Conservation (phyloP, 2,329 filamentous ascomycete species). For the Paraphoma chrysanthemicola region DNA sequence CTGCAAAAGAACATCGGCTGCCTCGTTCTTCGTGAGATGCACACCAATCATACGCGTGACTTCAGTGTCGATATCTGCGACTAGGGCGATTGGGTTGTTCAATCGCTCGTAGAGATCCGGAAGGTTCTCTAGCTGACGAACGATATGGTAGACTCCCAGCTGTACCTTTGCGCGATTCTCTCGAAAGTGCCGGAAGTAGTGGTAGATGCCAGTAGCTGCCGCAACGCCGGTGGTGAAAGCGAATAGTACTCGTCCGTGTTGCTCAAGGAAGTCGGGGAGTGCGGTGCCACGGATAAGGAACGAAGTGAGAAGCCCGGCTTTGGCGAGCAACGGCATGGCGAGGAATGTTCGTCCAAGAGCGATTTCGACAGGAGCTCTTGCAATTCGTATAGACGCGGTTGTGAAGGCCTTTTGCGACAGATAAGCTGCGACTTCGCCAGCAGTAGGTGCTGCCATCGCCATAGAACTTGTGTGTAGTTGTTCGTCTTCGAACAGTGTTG, state of each 20-base stretch:
- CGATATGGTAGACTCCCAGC: constrained; percentile 22
- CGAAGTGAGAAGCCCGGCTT: constrained; percentile 8
- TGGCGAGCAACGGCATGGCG: constrained; percentile 1
- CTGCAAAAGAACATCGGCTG: background rate
- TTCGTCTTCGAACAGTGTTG: no score
- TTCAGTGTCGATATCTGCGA: constrained; percentile 9
- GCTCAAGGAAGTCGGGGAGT: constrained; percentile 7
- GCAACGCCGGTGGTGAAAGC: constrained; percentile 5
- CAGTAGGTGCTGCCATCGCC: background rate
- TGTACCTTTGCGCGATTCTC: constrained; percentile 17
- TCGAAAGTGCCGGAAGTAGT: constrained; percentile 5
- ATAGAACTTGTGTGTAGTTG: no score
- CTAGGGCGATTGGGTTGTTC: constrained; percentile 4
- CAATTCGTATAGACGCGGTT: background rate
- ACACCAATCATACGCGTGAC: constrained; percentile 6
- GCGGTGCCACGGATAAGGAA: constrained; percentile 9
- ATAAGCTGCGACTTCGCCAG: background rate
- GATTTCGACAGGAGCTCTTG: background rate
- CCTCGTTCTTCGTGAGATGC: constrained; percentile 12
- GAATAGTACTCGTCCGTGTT: constrained; percentile 6
- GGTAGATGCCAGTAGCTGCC: constrained; percentile 4
- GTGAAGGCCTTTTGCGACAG: background rate
- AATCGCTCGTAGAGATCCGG: background rate
- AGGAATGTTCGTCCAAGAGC: background rate
- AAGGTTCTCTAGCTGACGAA: constrained; percentile 11